Evolutionary conservation across 352 stramenopile species (phyloP).

Genomic region (Globisporangium mamillatum): DNA sequence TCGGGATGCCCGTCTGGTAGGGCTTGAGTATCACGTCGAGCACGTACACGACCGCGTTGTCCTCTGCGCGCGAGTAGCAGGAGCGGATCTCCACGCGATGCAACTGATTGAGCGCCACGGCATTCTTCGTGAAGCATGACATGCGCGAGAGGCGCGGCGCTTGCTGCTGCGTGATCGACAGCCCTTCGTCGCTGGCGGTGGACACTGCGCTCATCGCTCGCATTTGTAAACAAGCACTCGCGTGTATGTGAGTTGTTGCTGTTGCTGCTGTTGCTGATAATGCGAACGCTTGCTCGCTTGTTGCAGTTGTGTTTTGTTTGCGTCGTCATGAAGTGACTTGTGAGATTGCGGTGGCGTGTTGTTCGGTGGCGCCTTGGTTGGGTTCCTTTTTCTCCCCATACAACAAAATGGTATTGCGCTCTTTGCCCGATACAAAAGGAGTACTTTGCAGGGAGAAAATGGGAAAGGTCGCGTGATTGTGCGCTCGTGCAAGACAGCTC

Average conservation of each 20-base stretch:
- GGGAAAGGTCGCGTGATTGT: neutral
- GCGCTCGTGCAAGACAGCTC: neutral
- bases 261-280: neutral
- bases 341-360: too few relatives aligned
- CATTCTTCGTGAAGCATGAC: slow-evolving; percentile 45
- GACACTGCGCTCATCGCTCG: neutral
- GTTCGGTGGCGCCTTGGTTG: too few relatives aligned
- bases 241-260: neutral
- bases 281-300: neutral
- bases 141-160: slow-evolving; percentile 35
- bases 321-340: too few relatives aligned
- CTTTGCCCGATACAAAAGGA: too few relatives aligned
- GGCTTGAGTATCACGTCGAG: slow-evolving; percentile 42
- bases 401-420: too few relatives aligned
- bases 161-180: slow-evolving; percentile 1
- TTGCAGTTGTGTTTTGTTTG: neutral
- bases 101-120: slow-evolving; percentile 60
- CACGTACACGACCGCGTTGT: slow-evolving; percentile 50
- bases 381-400: too few relatives aligned
- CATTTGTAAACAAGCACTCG: neutral
- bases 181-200: slow-evolving; percentile 7
- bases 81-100: slow-evolving; percentile 43
- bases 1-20: slow-evolving; percentile 47
- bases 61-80: slow-evolving; percentile 32
- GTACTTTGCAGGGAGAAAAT: too few relatives aligned